Base-by-base conservation (phyloP, 352 stramenopile genomes). In the Globisporangium polare region DNA sequence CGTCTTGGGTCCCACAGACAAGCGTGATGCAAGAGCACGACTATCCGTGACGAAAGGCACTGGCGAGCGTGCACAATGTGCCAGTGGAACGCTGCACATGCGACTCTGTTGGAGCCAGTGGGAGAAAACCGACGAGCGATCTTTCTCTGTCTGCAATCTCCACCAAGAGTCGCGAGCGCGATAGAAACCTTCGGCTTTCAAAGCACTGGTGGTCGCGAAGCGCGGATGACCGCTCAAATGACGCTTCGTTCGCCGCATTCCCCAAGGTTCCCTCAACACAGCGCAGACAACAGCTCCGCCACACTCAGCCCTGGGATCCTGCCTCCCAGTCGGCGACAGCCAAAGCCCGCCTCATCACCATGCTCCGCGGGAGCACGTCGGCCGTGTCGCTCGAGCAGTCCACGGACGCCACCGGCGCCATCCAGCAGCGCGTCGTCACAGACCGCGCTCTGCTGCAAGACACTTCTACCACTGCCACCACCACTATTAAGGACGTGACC, bases 341-440 rank as follows among this genome's bases (percentile, higher is more conserved):
- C 35, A 41, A 47, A 18, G 29, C 29, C 41, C 41, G 18, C 37
- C 3, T 12, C 37, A 17, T 43, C 37, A 12, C 12, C 37, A 54
- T 54, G 49, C 49, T 54, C n/a, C 49, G 49, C 20, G 49, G 49
- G 15, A 41, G 26, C 15, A 54, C 49, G 27, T 39, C 49, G 17
- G 17, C 49, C 17, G 49, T 54, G 26, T 54, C 49, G 7, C 49
- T 54, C 49, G 49, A 54, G 49, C 49, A 54, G 49, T 24, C 49
- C 49, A 54, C 49, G 5, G 49, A 54, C 27, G 24, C 49, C 26
- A 41, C 49, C 18, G 49, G 49, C 27, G 27, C 49, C 24, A n/a
- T 54, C 27, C 24, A 24, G 3, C 49, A 54, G 49, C 26, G 17
- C 26, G 12, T 53, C 47, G 7, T 26, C 49, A 39, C 17, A 17